phyloP scores from a whole-genome alignment of 1,139 yeast species.

The Debaryomyces sp. region DNA sequence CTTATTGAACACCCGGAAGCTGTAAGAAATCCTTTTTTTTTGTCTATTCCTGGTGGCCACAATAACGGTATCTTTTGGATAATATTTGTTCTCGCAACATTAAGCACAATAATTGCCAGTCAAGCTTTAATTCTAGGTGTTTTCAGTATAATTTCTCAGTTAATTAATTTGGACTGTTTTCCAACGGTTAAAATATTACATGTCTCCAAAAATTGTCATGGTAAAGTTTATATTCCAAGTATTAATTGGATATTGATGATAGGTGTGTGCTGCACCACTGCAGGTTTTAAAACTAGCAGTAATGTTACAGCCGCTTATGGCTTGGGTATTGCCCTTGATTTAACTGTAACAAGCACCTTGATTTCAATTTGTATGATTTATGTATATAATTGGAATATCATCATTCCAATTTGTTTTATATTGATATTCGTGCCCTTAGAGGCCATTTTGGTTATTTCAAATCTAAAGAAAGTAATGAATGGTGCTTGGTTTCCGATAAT shows the following conservation, averaged over 20 bases:
- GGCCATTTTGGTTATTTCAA: conserved; percentile 46
- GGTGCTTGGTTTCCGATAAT: conserved; percentile 64
- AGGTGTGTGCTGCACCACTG: conserved; percentile 51
- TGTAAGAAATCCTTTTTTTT: conserved; percentile 46
- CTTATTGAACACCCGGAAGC: conserved; percentile 44
- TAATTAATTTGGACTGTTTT: conserved; percentile 55
- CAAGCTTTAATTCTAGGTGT: conserved; percentile 63
- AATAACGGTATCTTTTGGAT: conserved; percentile 51
- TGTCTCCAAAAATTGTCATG: conserved; percentile 44
- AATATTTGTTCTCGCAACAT: conserved; percentile 54
- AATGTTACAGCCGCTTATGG: conserved; percentile 64
- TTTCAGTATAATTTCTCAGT: conserved; percentile 53
- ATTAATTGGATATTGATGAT: conserved; percentile 53
- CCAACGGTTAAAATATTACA: conserved; percentile 51
- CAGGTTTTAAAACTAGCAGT: conserved; percentile 53
- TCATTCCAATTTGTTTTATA: conserved; percentile 37
- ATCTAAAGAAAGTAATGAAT: conserved; percentile 51
- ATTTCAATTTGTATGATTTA: conserved; percentile 48
- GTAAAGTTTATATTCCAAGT: conserved; percentile 54
- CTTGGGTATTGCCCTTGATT: conserved; percentile 57
- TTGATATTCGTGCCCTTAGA: conserved; percentile 51
- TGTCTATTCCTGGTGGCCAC: conserved; percentile 53
- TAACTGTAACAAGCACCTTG: conserved; percentile 52
- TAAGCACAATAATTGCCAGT: conserved; percentile 59
- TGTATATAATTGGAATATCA: conserved; percentile 41